Percentiles rank a stretch among this genome's conserved stretches.
These are phyloP conservation scores for Sinapis alba DNA, from an alignment of 441 rosid genomes.

Conservation along the genomic window DNA sequence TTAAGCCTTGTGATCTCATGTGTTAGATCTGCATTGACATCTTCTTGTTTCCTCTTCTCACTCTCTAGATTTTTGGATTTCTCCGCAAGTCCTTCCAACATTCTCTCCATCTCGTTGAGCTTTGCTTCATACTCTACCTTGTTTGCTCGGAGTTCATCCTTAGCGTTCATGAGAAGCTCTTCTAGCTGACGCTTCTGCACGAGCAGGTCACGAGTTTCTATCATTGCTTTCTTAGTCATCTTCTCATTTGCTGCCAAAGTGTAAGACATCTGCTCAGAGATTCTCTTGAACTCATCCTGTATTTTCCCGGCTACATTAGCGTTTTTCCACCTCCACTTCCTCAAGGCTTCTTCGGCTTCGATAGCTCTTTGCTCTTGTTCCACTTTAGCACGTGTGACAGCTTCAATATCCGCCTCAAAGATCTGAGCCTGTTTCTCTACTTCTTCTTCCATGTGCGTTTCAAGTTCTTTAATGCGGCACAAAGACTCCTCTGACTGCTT, in stretches of 20 bases:
- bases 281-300: slow-evolving; percentile 65
- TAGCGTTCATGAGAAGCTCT: slow-evolving; percentile 57
- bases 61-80: slow-evolving; percentile 58
- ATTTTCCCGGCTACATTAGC: slow-evolving; percentile 55
- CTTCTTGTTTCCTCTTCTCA: slow-evolving; percentile 57
- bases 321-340: slow-evolving; percentile 60
- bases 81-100: slow-evolving; percentile 49
- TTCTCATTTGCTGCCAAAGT: slow-evolving; percentile 61
- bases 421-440: slow-evolving; percentile 50
- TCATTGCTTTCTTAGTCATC: slow-evolving; percentile 42
- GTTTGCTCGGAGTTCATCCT: slow-evolving; percentile 52
- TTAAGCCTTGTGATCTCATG: slow-evolving; percentile 50
- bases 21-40: slow-evolving; percentile 43
- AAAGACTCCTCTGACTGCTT: slow-evolving; percentile 53
- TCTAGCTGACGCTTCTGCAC: slow-evolving; percentile 50
- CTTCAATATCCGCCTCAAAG: slow-evolving; percentile 56
- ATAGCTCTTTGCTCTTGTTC: slow-evolving; percentile 67
- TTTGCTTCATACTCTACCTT: slow-evolving; percentile 53
- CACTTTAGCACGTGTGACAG: slow-evolving; percentile 48
- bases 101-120: slow-evolving; percentile 51
- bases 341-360: slow-evolving; percentile 59
- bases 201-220: slow-evolving; percentile 51
- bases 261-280: slow-evolving; percentile 55
- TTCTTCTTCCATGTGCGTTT: slow-evolving; percentile 52
- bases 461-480: slow-evolving; percentile 53